A percentile compares a stretch with the other conserved stretches of the same genome.
phyloP scores from a whole-genome alignment of 257 asterid genomes.

The Avicennia marina region DNA sequence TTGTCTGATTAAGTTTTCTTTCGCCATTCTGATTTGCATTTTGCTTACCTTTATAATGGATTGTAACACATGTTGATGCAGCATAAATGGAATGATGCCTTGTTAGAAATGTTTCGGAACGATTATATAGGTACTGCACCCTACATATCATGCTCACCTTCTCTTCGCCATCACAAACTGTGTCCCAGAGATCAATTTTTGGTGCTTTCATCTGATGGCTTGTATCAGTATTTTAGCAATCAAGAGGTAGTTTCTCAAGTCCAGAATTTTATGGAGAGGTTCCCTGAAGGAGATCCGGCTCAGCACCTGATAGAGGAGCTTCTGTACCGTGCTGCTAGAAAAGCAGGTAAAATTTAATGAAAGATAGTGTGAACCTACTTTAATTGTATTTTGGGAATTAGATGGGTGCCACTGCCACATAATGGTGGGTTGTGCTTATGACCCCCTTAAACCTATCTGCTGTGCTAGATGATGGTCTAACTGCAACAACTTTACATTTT shows the following conservation, averaged over 20 bases:
- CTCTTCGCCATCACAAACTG: slow-evolving; percentile 84
- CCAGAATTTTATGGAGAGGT: slow-evolving; percentile 87
- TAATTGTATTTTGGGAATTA: too few relatives aligned
- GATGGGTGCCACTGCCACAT: too few relatives aligned
- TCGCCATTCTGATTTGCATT: too few relatives aligned
- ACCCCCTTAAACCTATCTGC: too few relatives aligned
- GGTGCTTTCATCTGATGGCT: slow-evolving; percentile 96
- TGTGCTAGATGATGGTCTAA: too few relatives aligned
- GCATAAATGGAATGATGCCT: slow-evolving; percentile 78
- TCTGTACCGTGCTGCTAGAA: slow-evolving; percentile 89
- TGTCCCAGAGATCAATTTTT: slow-evolving; percentile 86
- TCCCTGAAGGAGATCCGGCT: slow-evolving; percentile 98
- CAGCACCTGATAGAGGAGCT: slow-evolving; percentile 95
- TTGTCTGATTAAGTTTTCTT: too few relatives aligned
- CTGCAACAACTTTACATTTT: too few relatives aligned
- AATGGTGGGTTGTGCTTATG: too few relatives aligned
- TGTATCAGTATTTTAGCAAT: slow-evolving; percentile 91
- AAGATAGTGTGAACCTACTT: too few relatives aligned
- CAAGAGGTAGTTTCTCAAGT: slow-evolving; percentile 87
- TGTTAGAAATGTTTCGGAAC: slow-evolving; percentile 88
- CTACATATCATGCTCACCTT: slow-evolving; percentile 82
- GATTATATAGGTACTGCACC: slow-evolving; percentile 93
- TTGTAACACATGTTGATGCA: slow-evolving; percentile 45
- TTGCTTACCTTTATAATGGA: slow-evolving; percentile 23
- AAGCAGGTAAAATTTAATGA: slow-evolving; percentile 70